These are phyloP conservation scores for Cryptococcus sp. DNA, from an alignment of 1,284 basidiomycete species.

Conservation along the genomic window DNA sequence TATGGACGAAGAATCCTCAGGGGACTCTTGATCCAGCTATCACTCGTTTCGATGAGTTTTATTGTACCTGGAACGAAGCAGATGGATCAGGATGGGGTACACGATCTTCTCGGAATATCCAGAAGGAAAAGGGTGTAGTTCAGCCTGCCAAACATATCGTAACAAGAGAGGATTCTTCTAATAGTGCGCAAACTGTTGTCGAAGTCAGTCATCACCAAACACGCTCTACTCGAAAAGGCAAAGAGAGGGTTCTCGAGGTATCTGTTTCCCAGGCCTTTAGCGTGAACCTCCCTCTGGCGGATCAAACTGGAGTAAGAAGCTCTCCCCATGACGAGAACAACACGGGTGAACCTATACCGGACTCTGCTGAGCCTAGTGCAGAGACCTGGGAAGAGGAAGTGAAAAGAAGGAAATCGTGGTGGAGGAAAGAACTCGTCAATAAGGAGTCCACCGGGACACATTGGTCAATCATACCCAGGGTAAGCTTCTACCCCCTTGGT, in stretches of 20 bases:
- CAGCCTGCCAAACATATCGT: too few species aligned
- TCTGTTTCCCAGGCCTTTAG: background rate
- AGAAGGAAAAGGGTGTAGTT: background rate
- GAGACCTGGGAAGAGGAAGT: conserved; percentile 12
- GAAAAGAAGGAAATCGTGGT: conserved; percentile 21
- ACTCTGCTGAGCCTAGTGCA: background rate
- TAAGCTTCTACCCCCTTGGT: conserved; percentile 3
- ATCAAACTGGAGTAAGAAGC: background rate
- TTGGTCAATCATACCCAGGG: conserved; percentile 14
- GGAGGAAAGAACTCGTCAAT: conserved; percentile 17
- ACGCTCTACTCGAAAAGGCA: background rate
- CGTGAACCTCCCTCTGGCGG: background rate
- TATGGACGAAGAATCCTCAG: background rate
- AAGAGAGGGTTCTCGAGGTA: background rate
- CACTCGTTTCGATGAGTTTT: conserved; percentile 24
- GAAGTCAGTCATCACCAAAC: background rate
- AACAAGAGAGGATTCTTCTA: background rate
- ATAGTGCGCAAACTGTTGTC: background rate
- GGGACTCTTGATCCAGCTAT: conserved; percentile 16
- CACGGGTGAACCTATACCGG: background rate
- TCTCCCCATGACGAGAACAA: background rate
- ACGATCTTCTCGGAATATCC: background rate
- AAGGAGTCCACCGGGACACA: conserved; percentile 20
- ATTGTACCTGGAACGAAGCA: conserved; percentile 14
- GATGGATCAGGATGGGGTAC: conserved; percentile 7